Evolutionary conservation across 352 stramenopile genomes (phyloP).

Genomic region (Phytophthora sp.): DNA sequence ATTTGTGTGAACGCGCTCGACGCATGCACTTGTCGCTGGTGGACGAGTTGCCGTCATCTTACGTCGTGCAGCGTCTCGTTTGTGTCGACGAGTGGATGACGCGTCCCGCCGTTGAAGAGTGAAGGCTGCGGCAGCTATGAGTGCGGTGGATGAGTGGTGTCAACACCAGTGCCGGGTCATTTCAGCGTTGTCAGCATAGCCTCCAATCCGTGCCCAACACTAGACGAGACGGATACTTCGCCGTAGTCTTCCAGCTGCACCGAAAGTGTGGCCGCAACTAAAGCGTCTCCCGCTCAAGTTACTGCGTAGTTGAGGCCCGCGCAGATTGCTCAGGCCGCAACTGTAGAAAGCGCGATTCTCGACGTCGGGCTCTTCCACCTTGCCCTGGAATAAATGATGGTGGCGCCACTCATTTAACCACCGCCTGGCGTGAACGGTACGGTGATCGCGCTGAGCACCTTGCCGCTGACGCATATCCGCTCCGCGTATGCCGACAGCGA

Average conservation of each 20-base stretch:
- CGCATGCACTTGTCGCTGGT: background rate
- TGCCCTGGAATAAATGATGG: constrained; percentile 12
- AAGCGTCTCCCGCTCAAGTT: too few relatives aligned
- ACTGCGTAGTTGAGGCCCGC: background rate
- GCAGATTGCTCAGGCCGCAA: background rate
- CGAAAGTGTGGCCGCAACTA: background rate
- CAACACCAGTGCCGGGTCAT: too few relatives aligned
- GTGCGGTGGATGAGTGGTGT: background rate
- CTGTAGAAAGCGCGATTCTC: background rate
- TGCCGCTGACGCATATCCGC: background rate
- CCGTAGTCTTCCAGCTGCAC: background rate
- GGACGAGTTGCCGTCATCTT: background rate
- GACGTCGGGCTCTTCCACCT: background rate
- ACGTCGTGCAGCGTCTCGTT: constrained; percentile 5
- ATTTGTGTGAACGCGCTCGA: background rate
- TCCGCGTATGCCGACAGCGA: background rate
- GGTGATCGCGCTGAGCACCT: constrained; percentile 10
- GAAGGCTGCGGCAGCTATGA: constrained; percentile 1
- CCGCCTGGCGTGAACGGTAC: constrained; percentile 7
- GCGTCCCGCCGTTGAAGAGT: background rate
- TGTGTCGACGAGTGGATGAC: background rate
- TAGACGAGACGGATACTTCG: too few relatives aligned
- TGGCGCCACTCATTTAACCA: constrained; percentile 20
- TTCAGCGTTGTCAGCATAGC: background rate
- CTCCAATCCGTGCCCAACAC: background rate